Conservation (phyloP, 2,329 filamentous ascomycete genomes). For the Botrytis cinerea region DNA sequence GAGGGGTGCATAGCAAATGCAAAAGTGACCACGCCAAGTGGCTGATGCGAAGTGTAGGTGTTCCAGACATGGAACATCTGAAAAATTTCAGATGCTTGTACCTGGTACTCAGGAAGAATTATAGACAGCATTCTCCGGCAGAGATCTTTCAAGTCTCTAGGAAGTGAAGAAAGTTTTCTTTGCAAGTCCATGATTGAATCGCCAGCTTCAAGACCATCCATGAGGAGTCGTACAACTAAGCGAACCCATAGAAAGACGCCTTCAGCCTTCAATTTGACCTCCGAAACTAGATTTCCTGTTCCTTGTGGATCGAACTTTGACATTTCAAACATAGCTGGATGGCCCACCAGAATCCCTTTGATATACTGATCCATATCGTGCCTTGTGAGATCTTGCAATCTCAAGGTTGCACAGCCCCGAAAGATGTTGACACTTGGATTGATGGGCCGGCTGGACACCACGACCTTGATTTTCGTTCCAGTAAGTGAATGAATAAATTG, state of each 20-base stretch:
- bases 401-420: background rate
- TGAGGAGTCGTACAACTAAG: background rate
- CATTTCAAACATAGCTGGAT: background rate
- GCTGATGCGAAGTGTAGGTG: background rate
- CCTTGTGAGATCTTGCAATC: background rate
- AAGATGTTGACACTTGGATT: background rate
- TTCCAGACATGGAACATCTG: background rate
- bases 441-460: background rate
- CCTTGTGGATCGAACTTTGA: background rate
- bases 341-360: background rate
- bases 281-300: background rate
- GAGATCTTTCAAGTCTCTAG: background rate
- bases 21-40: background rate
- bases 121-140: background rate
- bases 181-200: background rate
- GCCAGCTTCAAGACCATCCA: background rate
- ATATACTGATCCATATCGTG: background rate
- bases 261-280: background rate
- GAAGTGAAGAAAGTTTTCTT: background rate
- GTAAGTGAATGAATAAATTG: background rate
- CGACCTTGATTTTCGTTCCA: background rate
- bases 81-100: background rate
- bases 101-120: background rate
- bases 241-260: background rate
- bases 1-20: background rate